Conservation (phyloP, 1,284 basidiomycete genomes). For the Coniferiporia weirii region DNA sequence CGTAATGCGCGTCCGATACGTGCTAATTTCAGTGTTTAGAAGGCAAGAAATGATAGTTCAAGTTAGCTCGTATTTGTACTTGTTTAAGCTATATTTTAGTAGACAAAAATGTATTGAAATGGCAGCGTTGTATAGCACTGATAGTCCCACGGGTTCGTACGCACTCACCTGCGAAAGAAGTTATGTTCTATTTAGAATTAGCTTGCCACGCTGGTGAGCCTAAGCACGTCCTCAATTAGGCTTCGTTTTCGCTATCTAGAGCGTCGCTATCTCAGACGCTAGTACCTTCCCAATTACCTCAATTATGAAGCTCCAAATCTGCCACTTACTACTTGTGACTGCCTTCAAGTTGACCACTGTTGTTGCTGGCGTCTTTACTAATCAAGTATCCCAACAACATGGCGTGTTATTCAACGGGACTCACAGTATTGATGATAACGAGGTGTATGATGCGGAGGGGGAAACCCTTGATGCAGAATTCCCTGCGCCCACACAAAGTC, state of each 20-base stretch:
- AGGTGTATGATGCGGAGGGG: not conserved
- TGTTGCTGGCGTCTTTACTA: not conserved
- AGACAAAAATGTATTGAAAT: not conserved
- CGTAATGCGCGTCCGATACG: conserved; percentile 13
- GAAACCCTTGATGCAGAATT: not conserved
- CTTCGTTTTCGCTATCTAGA: too few relatives aligned
- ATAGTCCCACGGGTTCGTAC: too few relatives aligned
- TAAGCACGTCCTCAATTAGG: too few relatives aligned
- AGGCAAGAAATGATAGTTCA: not conserved
- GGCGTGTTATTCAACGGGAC: too few relatives aligned
- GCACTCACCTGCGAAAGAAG: too few relatives aligned
- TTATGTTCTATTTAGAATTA: too few relatives aligned
- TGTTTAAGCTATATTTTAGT: not conserved
- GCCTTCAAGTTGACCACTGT: not conserved
- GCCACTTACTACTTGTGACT: not conserved
- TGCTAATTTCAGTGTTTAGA: not conserved
- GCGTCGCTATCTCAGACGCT: too few relatives aligned
- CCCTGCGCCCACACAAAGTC: not conserved
- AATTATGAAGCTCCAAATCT: not conserved
- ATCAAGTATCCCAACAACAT: not conserved
- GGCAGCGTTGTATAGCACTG: not conserved
- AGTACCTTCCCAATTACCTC: not conserved
- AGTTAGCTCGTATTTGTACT: not conserved
- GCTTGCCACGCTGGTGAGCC: too few relatives aligned
- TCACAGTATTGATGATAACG: not conserved